These are phyloP conservation scores for Oryza rufipogon DNA, from an alignment of 176 grass and related monocot genomes.

Conservation along the genomic window DNA sequence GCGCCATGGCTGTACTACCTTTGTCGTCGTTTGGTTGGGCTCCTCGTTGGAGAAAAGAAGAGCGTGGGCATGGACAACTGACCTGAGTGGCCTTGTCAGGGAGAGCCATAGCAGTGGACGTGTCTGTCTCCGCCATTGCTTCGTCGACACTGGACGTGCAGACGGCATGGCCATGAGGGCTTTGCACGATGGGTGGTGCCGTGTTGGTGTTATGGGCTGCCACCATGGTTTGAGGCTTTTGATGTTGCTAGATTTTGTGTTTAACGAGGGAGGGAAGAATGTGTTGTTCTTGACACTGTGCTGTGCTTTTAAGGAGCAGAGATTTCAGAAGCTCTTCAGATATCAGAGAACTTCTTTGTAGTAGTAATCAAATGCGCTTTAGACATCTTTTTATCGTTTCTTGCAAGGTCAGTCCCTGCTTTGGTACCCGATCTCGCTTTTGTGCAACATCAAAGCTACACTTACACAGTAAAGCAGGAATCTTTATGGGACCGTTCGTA, in stretches of 20 bases:
- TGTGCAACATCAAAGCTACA: not conserved
- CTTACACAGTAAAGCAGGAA: not conserved
- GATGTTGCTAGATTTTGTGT: slow-evolving; percentile 12
- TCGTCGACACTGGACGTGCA: slow-evolving; percentile 8
- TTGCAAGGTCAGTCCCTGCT: slow-evolving; percentile 10
- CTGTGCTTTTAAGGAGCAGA: slow-evolving; percentile 45
- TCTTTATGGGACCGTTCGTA: not conserved
- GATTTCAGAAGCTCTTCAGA: slow-evolving; percentile 28
- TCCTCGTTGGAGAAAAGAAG: slow-evolving; percentile 20
- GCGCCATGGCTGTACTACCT: slow-evolving; percentile 37
- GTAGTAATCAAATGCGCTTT: not conserved
- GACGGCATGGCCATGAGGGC: slow-evolving; percentile 20
- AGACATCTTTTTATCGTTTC: slow-evolving; percentile 20
- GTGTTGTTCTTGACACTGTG: slow-evolving; percentile 18
- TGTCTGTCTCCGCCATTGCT: slow-evolving; percentile 23
- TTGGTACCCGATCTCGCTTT: not conserved
- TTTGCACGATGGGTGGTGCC: not conserved
- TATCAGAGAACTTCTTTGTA: slow-evolving; percentile 17
- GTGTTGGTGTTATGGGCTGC: too few relatives aligned
- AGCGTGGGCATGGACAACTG: slow-evolving; percentile 23
- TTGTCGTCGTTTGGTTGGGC: slow-evolving; percentile 34
- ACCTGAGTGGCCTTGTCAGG: slow-evolving; percentile 35
- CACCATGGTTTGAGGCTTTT: slow-evolving; percentile 29
- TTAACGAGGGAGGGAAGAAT: not conserved
- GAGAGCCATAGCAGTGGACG: slow-evolving; percentile 24